Conservation (phyloP, 352 stramenopile species). For the Globisporangium sylvaticum region DNA sequence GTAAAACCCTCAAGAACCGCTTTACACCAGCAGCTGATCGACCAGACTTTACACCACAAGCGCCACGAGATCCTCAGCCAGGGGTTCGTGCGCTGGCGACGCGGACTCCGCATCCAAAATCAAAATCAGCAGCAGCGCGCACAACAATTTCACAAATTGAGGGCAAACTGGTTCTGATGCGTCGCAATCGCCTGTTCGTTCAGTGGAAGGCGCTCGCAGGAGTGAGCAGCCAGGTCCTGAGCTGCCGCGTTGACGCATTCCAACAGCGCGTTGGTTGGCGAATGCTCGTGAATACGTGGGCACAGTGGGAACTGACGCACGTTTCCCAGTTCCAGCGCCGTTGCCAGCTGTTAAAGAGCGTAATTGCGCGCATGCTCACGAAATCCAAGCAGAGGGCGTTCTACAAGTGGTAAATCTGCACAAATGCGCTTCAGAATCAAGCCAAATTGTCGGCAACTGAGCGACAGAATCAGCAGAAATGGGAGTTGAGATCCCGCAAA, state of each 20-base stretch:
- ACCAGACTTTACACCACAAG: constrained; percentile 40
- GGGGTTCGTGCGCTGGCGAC: constrained; percentile 47
- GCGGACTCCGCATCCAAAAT: constrained; percentile 47
- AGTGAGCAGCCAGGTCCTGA: constrained; percentile 27
- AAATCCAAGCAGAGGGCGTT: neutral
- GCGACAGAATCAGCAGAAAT: neutral
- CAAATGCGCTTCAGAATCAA: neutral
- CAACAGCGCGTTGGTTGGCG: constrained; percentile 24
- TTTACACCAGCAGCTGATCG: constrained; percentile 61
- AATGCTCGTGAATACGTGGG: constrained; percentile 22
- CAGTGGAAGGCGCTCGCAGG: constrained; percentile 28
- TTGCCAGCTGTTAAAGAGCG: constrained; percentile 1
- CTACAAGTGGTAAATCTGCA: neutral
- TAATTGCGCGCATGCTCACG: neutral
- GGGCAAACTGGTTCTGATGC: constrained; percentile 20
- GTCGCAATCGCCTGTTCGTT: constrained; percentile 33
- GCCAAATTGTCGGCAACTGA: neutral
- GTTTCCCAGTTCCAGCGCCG: neutral
- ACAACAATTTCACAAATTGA: constrained; percentile 23
- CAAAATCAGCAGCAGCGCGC: constrained; percentile 32
- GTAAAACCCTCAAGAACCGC: constrained; percentile 18
- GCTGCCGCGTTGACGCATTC: constrained; percentile 49
- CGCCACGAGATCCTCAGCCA: constrained; percentile 36
- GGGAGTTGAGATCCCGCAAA: neutral
- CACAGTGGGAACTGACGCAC: constrained; percentile 19